Conservation (phyloP, 2,329 filamentous ascomycete species). For the Massarina eburnea region DNA sequence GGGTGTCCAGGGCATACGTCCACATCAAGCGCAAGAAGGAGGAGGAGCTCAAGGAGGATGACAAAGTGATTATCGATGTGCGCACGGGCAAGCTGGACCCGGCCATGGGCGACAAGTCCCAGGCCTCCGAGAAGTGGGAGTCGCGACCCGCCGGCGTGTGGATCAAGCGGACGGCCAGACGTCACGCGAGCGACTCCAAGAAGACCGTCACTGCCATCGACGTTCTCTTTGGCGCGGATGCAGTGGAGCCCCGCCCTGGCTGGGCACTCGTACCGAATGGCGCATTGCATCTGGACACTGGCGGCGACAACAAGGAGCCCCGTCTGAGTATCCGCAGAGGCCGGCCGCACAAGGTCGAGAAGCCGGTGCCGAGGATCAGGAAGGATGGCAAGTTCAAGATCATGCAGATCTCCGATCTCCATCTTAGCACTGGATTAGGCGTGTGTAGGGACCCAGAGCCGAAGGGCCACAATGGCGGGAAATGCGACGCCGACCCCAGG, state of each 20-base stretch:
- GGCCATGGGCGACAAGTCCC: slow-evolving; percentile 55
- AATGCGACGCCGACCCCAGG: slow-evolving; percentile 87
- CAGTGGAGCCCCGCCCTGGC: slow-evolving; percentile 81
- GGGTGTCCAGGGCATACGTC: slow-evolving; percentile 76
- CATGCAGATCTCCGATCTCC: slow-evolving; percentile 91
- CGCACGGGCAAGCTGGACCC: slow-evolving; percentile 74
- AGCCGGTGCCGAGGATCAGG: slow-evolving; percentile 73
- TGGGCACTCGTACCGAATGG: slow-evolving; percentile 76
- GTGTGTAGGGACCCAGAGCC: slow-evolving; percentile 85
- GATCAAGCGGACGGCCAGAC: slow-evolving; percentile 73
- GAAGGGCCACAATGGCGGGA: slow-evolving; percentile 67
- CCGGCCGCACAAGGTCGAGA: slow-evolving; percentile 62
- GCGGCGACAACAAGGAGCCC: slow-evolving; percentile 64
- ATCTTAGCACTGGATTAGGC: slow-evolving; percentile 87
- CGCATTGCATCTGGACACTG: slow-evolving; percentile 66
- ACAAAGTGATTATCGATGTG: slow-evolving; percentile 79
- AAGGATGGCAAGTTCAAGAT: slow-evolving; percentile 97
- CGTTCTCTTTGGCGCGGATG: slow-evolving; percentile 86
- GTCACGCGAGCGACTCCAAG: slow-evolving; percentile 73
- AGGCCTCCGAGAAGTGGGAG: slow-evolving; percentile 72
- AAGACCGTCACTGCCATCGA: slow-evolving; percentile 79
- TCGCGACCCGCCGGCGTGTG: slow-evolving; percentile 74
- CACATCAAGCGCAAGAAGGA: slow-evolving; percentile 83
- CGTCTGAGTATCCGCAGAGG: slow-evolving; percentile 80
- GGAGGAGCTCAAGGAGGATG: slow-evolving; percentile 72